Conservation (phyloP, 2,329 filamentous ascomycete species). For the Fusarium papillatum region DNA sequence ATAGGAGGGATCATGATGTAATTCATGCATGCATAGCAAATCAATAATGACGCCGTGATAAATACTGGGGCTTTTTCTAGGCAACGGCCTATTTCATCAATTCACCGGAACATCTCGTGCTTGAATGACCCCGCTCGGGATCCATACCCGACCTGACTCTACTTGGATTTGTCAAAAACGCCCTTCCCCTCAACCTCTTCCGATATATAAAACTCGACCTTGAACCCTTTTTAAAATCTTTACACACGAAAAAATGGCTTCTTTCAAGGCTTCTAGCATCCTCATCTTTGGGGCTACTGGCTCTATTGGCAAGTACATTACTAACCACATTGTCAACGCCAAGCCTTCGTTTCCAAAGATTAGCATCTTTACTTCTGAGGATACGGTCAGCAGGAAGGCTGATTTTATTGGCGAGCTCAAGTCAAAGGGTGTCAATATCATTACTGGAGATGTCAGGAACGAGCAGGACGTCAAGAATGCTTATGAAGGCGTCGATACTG, state of each 20-base stretch:
- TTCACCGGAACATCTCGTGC: conserved; percentile 13
- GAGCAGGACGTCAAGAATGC: conserved; percentile 65
- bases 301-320: conserved; percentile 57
- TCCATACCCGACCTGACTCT: neutral
- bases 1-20: neutral
- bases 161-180: neutral
- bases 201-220: neutral
- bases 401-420: conserved; percentile 36
- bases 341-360: conserved; percentile 50
- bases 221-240: no score
- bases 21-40: neutral
- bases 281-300: conserved; percentile 56
- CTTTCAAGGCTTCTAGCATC: conserved; percentile 35
- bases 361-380: conserved; percentile 49
- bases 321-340: conserved; percentile 51
- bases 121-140: conserved; percentile 23
- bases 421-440: conserved; percentile 38
- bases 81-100: conserved; percentile 6
- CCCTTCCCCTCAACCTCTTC: neutral
- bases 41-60: neutral
- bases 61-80: neutral
- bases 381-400: conserved; percentile 32
- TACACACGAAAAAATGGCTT: conserved; percentile 21
- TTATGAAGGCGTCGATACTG: conserved; percentile 72
- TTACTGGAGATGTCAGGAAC: conserved; percentile 54